Conservation (phyloP, 2,329 filamentous ascomycete genomes). For the Chrysosporium keratinophilum region DNA sequence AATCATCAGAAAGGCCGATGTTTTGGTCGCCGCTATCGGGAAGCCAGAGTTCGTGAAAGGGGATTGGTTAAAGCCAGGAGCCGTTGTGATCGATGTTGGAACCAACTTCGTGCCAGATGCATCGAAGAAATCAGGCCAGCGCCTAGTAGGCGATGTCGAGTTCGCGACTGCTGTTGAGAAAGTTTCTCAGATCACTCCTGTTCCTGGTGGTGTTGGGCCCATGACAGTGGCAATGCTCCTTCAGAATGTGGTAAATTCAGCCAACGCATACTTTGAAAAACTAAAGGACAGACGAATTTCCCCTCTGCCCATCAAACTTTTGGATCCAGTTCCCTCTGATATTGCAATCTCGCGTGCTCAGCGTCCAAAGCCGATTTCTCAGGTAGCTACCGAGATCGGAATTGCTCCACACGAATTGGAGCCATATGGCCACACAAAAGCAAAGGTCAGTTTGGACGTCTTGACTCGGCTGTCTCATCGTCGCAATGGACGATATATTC, state of each 20-base stretch:
- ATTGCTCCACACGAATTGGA: slow-evolving; percentile 84
- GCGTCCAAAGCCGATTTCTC: slow-evolving; percentile 80
- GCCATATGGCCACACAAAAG: slow-evolving; percentile 90
- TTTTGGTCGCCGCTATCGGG: slow-evolving; percentile 87
- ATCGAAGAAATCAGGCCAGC: slow-evolving; percentile 81
- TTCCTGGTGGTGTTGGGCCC: slow-evolving; percentile 90
- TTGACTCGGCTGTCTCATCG: slow-evolving; percentile 79
- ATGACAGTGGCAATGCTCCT: slow-evolving; percentile 99
- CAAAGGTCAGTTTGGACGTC: slow-evolving; percentile 77
- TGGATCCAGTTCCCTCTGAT: slow-evolving; percentile 81
- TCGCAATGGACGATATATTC: slow-evolving; percentile 76
- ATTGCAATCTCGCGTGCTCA: slow-evolving; percentile 85
- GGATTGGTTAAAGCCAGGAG: slow-evolving; percentile 88
- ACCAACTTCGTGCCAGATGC: slow-evolving; percentile 90
- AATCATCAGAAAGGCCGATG: slow-evolving; percentile 72
- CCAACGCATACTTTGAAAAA: slow-evolving; percentile 68
- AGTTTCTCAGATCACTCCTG: slow-evolving; percentile 87
- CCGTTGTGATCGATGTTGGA: slow-evolving; percentile 93
- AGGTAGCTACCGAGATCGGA: slow-evolving; percentile 74
- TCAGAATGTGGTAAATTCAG: slow-evolving; percentile 85
- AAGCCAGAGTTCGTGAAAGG: slow-evolving; percentile 80
- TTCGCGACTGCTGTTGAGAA: slow-evolving; percentile 74
- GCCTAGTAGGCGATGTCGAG: slow-evolving; percentile 91
- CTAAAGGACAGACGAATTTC: slow-evolving; percentile 70
- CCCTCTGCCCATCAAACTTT: slow-evolving; percentile 71